Evolutionary conservation across 163 green algal genomes (phyloP), one percentile per base, ranked within the genome.

Genomic region (Smithsoniella earleae): DNA sequence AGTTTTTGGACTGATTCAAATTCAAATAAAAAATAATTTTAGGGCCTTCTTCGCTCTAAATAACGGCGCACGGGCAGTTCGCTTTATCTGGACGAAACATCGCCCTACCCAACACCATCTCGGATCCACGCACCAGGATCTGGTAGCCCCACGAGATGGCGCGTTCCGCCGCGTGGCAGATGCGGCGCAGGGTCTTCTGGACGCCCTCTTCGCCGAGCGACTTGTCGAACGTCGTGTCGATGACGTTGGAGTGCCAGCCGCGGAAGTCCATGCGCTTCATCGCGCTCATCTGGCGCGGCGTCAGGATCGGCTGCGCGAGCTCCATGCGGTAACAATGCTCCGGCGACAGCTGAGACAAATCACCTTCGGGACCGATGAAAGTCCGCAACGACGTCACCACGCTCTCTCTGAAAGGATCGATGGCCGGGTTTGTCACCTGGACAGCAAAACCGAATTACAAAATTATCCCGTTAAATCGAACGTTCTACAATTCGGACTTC

Each of bases 341-440:
- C 28, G 84, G 77, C 31, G 73, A 76, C 31, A 73, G 43, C 2
- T 46, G 3, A 4, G 87, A 92, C 36, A 97, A 73, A 83, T 97
- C 92, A 6, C 81, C 83, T 84, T 97, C 91, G 0, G 92, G 92
- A n/a, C 92, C 92, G 18, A 97, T 80, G 78, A 96, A 96, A 82
- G 87, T 95, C 66, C 89, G 81, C 30, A 92, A 87, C 2, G 81
- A 91, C 1, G 91, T 97, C 44, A 97, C 92, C 31, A 97, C 82
- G 31, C 87, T 89, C 82, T 97, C 92, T 52, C 92, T 85, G 77
- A 97, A 95, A 18, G 92, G 92, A 76, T 97, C 92, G 62, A 97
- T 96, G 63, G 92, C 90, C 2, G 92, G 92, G 81, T 97, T 97
- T 58, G 92, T 97, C 66, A 97, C 92, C 87, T 95, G 82, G 6